phyloP scores from a whole-genome alignment of 257 asterid genomes.

The Apocynum venetum region DNA sequence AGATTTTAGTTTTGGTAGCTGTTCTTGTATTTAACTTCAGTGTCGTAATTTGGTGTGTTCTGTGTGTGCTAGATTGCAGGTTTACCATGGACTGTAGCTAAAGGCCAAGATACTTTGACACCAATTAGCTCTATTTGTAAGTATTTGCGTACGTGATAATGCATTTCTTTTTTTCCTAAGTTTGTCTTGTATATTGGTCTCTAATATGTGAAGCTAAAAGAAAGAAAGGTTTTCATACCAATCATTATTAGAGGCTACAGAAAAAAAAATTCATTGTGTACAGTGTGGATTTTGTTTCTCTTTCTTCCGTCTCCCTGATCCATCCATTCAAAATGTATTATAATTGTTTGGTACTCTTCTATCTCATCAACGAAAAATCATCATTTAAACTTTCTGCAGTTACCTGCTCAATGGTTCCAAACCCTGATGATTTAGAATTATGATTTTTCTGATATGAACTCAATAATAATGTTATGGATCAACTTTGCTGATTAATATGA shows the following conservation, averaged over 20 bases:
- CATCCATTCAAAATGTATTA: not conserved
- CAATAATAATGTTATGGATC: no score
- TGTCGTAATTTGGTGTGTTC: slow-evolving; percentile 17
- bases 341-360: not conserved
- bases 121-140: slow-evolving; percentile 94
- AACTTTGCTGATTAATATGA: no score
- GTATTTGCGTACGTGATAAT: slow-evolving; percentile 21
- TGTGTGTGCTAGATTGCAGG: slow-evolving; percentile 84
- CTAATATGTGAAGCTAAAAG: not conserved
- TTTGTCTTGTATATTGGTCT: not conserved
- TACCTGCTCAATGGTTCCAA: slow-evolving; percentile 65
- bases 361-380: not conserved
- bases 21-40: not conserved
- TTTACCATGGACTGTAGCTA: slow-evolving; percentile 97
- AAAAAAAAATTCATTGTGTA: not conserved
- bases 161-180: not conserved
- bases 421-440: slow-evolving; percentile 81
- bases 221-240: not conserved
- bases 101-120: slow-evolving; percentile 97
- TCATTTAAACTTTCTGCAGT: slow-evolving; percentile 30
- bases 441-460: slow-evolving; percentile 38
- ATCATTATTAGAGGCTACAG: no score
- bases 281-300: not conserved
- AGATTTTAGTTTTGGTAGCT: not conserved
- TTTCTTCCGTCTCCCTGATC: not conserved